Conservation (phyloP, 306 rosid genomes). For the Begonia fuchsioides region DNA sequence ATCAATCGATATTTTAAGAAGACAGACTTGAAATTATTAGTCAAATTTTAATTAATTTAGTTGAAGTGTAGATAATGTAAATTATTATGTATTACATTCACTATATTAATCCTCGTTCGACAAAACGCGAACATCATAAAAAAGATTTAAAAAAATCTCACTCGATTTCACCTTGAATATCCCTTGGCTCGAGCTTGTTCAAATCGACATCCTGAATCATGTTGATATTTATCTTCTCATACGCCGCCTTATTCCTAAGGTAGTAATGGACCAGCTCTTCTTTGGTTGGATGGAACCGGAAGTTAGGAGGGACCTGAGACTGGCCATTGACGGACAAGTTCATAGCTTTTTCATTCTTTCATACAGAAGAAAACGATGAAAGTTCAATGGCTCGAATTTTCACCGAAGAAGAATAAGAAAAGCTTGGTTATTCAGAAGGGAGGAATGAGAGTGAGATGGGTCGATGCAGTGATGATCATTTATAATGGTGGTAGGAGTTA, state of each 20-base stretch:
- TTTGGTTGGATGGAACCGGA: constrained; percentile 43
- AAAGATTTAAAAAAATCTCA: not conserved
- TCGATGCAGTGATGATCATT: constrained; percentile 25
- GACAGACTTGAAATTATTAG: constrained; percentile 27
- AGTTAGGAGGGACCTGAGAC: constrained; percentile 42
- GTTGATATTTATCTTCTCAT: constrained; percentile 38
- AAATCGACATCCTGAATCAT: no score
- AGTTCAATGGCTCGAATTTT: not conserved
- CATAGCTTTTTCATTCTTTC: constrained; percentile 6
- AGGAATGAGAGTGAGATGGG: constrained; percentile 15
- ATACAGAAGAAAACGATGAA: not conserved
- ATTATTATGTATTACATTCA: constrained; percentile 39
- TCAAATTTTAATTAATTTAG: constrained; percentile 32
- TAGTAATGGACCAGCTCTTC: constrained; percentile 54
- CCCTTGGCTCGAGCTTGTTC: constrained; percentile 63
- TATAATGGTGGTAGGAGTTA: constrained; percentile 26
- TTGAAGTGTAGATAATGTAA: constrained; percentile 50
- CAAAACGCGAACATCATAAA: not conserved
- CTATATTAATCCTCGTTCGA: constrained; percentile 41
- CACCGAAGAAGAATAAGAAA: constrained; percentile 1
- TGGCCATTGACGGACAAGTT: constrained; percentile 38
- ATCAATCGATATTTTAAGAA: no score
- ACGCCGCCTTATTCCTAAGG: constrained; percentile 35
- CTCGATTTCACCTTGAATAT: constrained; percentile 39
- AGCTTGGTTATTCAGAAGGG: not conserved